Percentiles rank a stretch among this genome's conserved stretches.
Evolutionary conservation across 768 basidiomycete genomes (phyloP).

Genomic region (Boletus barrowsii): DNA sequence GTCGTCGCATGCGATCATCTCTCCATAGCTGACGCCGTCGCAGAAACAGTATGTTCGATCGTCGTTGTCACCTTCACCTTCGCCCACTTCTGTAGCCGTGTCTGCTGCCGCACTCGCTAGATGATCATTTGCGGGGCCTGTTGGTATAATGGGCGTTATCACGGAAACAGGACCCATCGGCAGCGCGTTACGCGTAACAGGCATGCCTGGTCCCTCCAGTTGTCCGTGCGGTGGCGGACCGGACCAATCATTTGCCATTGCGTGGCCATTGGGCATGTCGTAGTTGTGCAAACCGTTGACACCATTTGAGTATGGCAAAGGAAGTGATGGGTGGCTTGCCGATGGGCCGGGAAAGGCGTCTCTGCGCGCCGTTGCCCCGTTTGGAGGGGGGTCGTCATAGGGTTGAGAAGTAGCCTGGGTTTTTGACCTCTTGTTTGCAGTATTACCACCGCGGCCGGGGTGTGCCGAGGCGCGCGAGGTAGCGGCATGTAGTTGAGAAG

Average conservation of each 20-base stretch:
- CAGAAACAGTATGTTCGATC: constrained; percentile 83
- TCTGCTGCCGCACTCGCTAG: constrained; percentile 37
- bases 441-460: constrained; percentile 31
- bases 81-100: constrained; percentile 44
- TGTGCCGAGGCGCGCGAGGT: constrained; percentile 29
- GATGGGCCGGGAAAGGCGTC: constrained; percentile 50
- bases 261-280: constrained; percentile 36
- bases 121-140: constrained; percentile 30
- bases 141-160: constrained; percentile 22
- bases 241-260: constrained; percentile 46
- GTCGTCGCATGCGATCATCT: constrained; percentile 95
- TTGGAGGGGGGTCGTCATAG: constrained; percentile 40
- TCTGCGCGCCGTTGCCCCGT: constrained; percentile 37
- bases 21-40: constrained; percentile 78
- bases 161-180: constrained; percentile 24
- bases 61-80: constrained; percentile 53
- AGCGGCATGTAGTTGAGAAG: constrained; percentile 25
- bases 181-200: constrained; percentile 49
- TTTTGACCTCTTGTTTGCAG: constrained; percentile 43
- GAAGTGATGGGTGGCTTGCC: constrained; percentile 53
- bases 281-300: constrained; percentile 39
- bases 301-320: constrained; percentile 39
- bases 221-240: constrained; percentile 49
- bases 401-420: constrained; percentile 35
- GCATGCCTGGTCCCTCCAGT: constrained; percentile 78